Percentiles rank a stretch among this genome's conserved stretches.
phyloP scores from a whole-genome alignment of 2,329 filamentous ascomycete species.

The Albophoma yamanashiensis region DNA sequence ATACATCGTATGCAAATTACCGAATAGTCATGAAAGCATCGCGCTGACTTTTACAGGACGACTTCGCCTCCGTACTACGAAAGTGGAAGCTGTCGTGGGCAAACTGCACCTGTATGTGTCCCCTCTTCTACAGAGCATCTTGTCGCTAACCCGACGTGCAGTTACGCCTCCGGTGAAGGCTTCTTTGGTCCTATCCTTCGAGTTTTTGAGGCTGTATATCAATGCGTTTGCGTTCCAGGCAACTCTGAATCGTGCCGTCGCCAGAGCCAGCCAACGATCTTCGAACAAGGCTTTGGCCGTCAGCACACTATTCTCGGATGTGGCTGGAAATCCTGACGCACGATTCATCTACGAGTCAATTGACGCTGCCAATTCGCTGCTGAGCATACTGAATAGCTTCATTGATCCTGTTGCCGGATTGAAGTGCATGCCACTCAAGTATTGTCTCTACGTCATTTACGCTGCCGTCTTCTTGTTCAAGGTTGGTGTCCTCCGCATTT shows the following conservation, averaged over 20 bases:
- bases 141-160: conserved; percentile 10
- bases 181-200: conserved; percentile 58
- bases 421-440: conserved; percentile 53
- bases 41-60: conserved; percentile 31
- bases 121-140: background rate
- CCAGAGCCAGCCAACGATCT: conserved; percentile 19
- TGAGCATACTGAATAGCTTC: conserved; percentile 48
- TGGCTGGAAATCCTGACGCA: conserved; percentile 50
- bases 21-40: no score
- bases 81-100: conserved; percentile 65
- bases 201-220: conserved; percentile 63
- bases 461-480: conserved; percentile 57
- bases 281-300: conserved; percentile 20
- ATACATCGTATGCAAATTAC: conserved; percentile 37
- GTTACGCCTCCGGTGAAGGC: conserved; percentile 56
- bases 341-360: conserved; percentile 58
- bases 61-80: conserved; percentile 57
- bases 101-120: conserved; percentile 44
- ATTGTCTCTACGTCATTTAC: conserved; percentile 53
- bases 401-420: conserved; percentile 48
- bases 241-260: conserved; percentile 41
- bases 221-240: conserved; percentile 70
- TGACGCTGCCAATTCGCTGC: conserved; percentile 50
- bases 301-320: conserved; percentile 36
- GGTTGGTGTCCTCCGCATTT: conserved; percentile 18